These are phyloP conservation scores for Wickerhamomyces ciferrii DNA, from an alignment of 805 yeast genomes.

Conservation along the genomic window DNA sequence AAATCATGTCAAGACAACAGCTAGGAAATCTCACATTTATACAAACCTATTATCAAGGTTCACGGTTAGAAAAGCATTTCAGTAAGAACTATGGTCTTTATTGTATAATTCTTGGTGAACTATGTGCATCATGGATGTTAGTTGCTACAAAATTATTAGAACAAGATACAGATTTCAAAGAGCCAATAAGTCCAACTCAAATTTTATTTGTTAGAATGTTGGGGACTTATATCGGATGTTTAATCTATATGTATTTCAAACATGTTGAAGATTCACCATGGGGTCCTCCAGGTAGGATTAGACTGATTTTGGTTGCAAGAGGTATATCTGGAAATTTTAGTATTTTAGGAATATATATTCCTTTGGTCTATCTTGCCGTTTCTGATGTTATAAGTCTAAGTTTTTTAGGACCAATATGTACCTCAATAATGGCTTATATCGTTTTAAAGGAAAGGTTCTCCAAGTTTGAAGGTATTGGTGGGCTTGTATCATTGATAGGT, in stretches of 20 bases:
- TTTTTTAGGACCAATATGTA: slow-evolving; percentile 66
- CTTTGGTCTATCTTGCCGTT: slow-evolving; percentile 62
- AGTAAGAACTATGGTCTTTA: neutral
- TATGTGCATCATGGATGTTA: slow-evolving; percentile 69
- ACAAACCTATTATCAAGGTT: neutral
- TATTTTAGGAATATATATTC: slow-evolving; percentile 67
- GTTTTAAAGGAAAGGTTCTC: slow-evolving; percentile 59
- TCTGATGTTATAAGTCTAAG: slow-evolving; percentile 75
- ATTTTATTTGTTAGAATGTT: slow-evolving; percentile 68
- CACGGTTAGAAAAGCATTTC: neutral
- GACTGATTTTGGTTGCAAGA: slow-evolving; percentile 47
- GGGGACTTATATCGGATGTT: slow-evolving; percentile 55
- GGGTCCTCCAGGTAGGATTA: slow-evolving; percentile 57
- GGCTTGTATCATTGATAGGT: slow-evolving; percentile 59
- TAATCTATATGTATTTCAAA: slow-evolving; percentile 45
- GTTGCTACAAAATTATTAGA: slow-evolving; percentile 65
- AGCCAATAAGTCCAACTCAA: slow-evolving; percentile 65
- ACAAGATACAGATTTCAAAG: slow-evolving; percentile 46
- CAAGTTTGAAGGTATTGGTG: slow-evolving; percentile 56
- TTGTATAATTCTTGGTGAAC: slow-evolving; percentile 44
- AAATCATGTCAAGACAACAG: neutral
- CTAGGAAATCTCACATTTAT: too few relatives aligned
- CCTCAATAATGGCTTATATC: slow-evolving; percentile 62
- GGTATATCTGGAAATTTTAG: slow-evolving; percentile 75
- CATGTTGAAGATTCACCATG: slow-evolving; percentile 55